A percentile compares a stretch with the other conserved stretches of the same genome.
Evolutionary conservation across 2,329 filamentous ascomycete species (phyloP).

Genomic region (Talaromyces sp.): DNA sequence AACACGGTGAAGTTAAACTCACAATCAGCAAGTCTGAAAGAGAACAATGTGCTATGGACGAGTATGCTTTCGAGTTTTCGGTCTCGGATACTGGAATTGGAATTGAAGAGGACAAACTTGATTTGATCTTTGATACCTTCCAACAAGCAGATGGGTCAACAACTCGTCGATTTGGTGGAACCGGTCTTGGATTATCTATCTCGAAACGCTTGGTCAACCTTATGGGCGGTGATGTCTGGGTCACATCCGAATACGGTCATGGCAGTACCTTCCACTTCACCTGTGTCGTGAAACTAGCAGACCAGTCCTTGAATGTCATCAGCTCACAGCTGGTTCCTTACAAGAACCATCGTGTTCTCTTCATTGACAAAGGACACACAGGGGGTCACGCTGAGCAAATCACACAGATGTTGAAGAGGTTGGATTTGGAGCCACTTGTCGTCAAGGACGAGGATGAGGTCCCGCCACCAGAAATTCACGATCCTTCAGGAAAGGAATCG

Average conservation of each 20-base stretch:
- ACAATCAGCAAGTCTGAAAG: conserved; percentile 64
- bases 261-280: conserved; percentile 94
- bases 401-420: conserved; percentile 63
- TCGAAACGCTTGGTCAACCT: conserved; percentile 87
- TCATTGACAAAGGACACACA: conserved; percentile 80
- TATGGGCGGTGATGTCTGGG: conserved; percentile 93
- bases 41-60: conserved; percentile 58
- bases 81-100: conserved; percentile 93
- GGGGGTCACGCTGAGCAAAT: conserved; percentile 70
- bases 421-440: conserved; percentile 73
- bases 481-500: conserved; percentile 43
- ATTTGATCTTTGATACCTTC: conserved; percentile 95
- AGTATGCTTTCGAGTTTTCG: conserved; percentile 89
- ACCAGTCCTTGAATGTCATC: conserved; percentile 67
- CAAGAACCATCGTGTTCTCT: conserved; percentile 79
- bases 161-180: conserved; percentile 89
- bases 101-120: conserved; percentile 85
- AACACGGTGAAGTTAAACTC: conserved; percentile 86
- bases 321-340: conserved; percentile 73
- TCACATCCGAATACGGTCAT: conserved; percentile 78
- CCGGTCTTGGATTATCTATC: conserved; percentile 87
- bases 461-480: conserved; percentile 45
- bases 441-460: conserved; percentile 65
- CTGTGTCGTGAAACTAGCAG: conserved; percentile 75
- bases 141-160: conserved; percentile 95